Evolutionary conservation across 1,284 basidiomycete species (phyloP).

Genomic region (Cystobasidium slooffiae): DNA sequence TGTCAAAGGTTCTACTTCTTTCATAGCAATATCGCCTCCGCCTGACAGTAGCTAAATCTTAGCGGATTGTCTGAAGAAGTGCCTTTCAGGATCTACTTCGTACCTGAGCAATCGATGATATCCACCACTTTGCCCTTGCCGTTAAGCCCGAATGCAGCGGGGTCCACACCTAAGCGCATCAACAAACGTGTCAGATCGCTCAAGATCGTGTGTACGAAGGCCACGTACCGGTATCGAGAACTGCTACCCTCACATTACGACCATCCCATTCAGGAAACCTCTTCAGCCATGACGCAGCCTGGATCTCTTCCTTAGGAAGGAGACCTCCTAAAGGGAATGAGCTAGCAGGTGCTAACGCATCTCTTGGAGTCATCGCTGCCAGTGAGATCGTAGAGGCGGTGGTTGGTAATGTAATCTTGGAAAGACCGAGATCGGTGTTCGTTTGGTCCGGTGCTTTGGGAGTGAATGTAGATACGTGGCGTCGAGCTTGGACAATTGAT

Average conservation of each 20-base stretch:
- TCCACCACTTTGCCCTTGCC: slow-evolving; percentile 56
- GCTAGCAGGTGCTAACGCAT: slow-evolving; percentile 16
- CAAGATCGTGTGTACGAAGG: background rate
- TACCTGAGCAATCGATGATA: slow-evolving; percentile 57
- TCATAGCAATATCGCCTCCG: slow-evolving; percentile 50
- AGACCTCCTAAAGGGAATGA: slow-evolving; percentile 55
- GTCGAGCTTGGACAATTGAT: background rate
- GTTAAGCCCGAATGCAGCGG: slow-evolving; percentile 56
- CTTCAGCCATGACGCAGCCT: slow-evolving; percentile 54
- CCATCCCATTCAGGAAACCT: slow-evolving; percentile 56
- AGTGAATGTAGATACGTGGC: background rate
- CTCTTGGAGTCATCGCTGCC: slow-evolving; percentile 21
- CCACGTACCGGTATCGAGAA: slow-evolving; percentile 55
- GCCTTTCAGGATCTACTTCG: slow-evolving; percentile 8
- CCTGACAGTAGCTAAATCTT: slow-evolving; percentile 27
- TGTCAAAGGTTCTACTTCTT: slow-evolving; percentile 49
- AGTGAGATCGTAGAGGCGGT: background rate
- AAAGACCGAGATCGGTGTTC: background rate
- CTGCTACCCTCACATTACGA: slow-evolving; percentile 55
- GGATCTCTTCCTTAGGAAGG: slow-evolving; percentile 56
- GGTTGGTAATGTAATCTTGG: background rate
- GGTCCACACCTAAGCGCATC: slow-evolving; percentile 53
- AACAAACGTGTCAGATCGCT: background rate
- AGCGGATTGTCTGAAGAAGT: slow-evolving; percentile 39
- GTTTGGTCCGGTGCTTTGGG: background rate